phyloP scores from a whole-genome alignment of 2,329 filamentous ascomycete species.

The Colletotrichum australisinense region DNA sequence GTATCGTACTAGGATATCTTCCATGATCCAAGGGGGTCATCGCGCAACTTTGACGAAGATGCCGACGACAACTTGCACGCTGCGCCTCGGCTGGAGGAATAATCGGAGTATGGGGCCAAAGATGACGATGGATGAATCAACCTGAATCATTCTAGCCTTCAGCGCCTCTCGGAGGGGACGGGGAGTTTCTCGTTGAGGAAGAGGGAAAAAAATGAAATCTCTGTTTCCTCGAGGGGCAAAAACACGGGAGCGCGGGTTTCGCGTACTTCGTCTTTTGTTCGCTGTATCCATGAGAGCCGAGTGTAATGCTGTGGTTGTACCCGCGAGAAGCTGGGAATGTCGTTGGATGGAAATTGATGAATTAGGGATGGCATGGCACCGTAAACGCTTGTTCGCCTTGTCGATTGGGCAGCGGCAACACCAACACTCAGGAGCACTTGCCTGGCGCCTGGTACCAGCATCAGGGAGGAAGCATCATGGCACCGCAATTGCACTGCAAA shows the following conservation, averaged over 20 bases:
- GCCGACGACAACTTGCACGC: conserved; percentile 22
- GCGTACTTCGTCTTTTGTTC: not conserved
- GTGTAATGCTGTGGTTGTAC: conserved; percentile 20
- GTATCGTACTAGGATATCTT: not conserved
- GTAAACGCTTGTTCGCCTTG: not conserved
- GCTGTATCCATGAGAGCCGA: conserved; percentile 12
- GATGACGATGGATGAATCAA: conserved; percentile 19
- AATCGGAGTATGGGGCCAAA: conserved; percentile 16
- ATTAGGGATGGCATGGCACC: not conserved
- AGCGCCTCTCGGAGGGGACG: not conserved
- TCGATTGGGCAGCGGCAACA: conserved; percentile 4
- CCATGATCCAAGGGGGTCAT: conserved; percentile 7
- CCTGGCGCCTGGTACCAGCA: not conserved
- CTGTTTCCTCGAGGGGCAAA: conserved; percentile 4
- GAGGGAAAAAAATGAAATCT: not conserved
- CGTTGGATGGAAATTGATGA: not conserved
- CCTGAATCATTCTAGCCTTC: conserved; percentile 15
- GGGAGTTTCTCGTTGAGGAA: not conserved
- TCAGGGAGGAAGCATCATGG: not conserved
- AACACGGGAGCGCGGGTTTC: not conserved
- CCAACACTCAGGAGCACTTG: not conserved
- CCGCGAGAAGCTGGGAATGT: conserved; percentile 11
- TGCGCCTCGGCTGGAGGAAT: conserved; percentile 10
- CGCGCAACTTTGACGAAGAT: conserved; percentile 5
- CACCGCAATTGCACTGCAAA: not conserved